These are phyloP conservation scores for Arachis monticola DNA, from an alignment of 331 rosid genomes.

Conservation along the genomic window DNA sequence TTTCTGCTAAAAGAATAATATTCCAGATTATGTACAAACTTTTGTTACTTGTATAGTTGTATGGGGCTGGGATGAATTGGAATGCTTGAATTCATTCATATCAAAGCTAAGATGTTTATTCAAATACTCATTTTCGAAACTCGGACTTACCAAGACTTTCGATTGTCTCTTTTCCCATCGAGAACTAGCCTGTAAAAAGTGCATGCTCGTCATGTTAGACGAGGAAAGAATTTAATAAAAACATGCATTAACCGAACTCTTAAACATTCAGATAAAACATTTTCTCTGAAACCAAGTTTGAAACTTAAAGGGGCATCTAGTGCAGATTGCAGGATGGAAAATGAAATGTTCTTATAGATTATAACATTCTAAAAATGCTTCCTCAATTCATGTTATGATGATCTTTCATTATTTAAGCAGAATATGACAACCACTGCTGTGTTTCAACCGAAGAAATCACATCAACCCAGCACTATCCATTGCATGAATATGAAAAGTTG, in stretches of 20 bases:
- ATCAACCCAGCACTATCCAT: conserved; percentile 10
- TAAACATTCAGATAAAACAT: conserved; percentile 11
- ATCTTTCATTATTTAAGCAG: conserved; percentile 7
- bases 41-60: background rate
- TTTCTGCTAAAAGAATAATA: background rate
- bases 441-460: background rate
- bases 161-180: conserved; percentile 95
- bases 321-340: background rate
- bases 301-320: background rate
- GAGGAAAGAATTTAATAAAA: background rate
- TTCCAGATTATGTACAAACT: conserved; percentile 12
- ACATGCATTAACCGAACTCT: background rate
- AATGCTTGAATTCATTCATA: background rate
- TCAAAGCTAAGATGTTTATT: conserved; percentile 18
- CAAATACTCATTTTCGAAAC: conserved; percentile 9
- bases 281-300: conserved; percentile 3
- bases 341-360: background rate
- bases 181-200: conserved; percentile 67
- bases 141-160: conserved; percentile 69
- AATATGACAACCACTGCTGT: no score
- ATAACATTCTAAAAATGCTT: background rate
- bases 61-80: conserved; percentile 7
- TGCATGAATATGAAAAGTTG: background rate
- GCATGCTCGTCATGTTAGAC: conserved; percentile 25
- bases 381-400: background rate